These are phyloP conservation scores for Thalassiosira exigua DNA, from an alignment of 352 stramenopile species.

Conservation along the genomic window DNA sequence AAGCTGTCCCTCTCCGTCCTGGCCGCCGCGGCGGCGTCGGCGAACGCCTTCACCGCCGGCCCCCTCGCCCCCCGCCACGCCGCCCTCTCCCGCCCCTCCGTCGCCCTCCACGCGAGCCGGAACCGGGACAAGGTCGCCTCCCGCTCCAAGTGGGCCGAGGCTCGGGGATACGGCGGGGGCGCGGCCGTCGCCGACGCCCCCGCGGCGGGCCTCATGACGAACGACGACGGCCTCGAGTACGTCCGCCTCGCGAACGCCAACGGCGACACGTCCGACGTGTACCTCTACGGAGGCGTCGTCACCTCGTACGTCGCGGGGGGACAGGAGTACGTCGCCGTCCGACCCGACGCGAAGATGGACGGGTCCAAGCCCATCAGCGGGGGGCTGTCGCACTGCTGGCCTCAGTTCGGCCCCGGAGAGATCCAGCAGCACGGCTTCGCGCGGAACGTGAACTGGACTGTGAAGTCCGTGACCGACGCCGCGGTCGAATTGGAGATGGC, in stretches of 20 bases:
- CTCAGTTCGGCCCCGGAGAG: conserved; percentile 83
- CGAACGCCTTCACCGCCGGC: conserved; percentile 37
- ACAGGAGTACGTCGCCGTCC: conserved; percentile 85
- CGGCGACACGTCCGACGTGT: conserved; percentile 75
- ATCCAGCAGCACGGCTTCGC: conserved; percentile 88
- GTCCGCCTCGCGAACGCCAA: conserved; percentile 68
- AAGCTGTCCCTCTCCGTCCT: conserved; percentile 62
- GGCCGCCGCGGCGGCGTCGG: conserved; percentile 33
- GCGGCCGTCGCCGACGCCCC: conserved; percentile 8
- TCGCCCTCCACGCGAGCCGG: conserved; percentile 55
- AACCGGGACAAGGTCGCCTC: conserved; percentile 70
- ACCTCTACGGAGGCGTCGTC: conserved; percentile 80
- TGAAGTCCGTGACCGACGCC: conserved; percentile 73
- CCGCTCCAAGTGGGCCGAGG: conserved; percentile 74
- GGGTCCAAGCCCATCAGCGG: conserved; percentile 85
- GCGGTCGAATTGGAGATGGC: conserved; percentile 77
- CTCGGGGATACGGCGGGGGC: conserved; percentile 48
- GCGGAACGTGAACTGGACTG: conserved; percentile 83
- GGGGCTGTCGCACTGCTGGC: conserved; percentile 85
- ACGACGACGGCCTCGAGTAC: conserved; percentile 80
- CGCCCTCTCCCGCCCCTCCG: conserved; percentile 26
- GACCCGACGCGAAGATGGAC: conserved; percentile 87
- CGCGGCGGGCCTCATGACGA: conserved; percentile 70
- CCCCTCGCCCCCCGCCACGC: neutral
- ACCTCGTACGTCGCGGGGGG: conserved; percentile 79